phyloP scores from a whole-genome alignment of 1,284 basidiomycete genomes.

The Macrocystidia cucumis region DNA sequence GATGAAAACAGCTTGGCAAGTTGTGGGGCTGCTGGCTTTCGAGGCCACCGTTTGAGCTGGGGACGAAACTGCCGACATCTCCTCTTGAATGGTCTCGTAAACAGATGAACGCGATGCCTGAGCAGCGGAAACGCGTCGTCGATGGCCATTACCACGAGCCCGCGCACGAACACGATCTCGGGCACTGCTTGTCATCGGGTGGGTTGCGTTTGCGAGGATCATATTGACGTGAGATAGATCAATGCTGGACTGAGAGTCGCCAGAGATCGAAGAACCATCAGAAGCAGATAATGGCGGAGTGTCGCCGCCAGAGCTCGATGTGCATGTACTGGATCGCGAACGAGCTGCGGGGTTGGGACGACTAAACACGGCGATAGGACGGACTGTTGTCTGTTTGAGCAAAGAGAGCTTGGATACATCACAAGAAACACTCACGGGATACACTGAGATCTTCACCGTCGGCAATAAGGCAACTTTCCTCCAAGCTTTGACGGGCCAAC shows the following conservation, averaged over 20 bases:
- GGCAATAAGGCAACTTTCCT: conserved; percentile 53
- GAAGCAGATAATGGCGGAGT: conserved; percentile 64
- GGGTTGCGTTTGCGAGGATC: conserved; percentile 43
- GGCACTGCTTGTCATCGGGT: conserved; percentile 30
- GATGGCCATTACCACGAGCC: conserved; percentile 57
- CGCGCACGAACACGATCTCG: conserved; percentile 34
- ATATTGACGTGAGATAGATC: conserved; percentile 55
- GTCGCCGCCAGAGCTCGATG: conserved; percentile 54
- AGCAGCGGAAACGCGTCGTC: conserved; percentile 56
- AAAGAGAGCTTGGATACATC: conserved; percentile 3
- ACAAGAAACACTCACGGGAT: conserved; percentile 42
- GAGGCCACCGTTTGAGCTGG: conserved; percentile 21
- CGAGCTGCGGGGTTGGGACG: conserved; percentile 44
- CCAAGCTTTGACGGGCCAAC: conserved; percentile 57
- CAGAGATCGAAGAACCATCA: conserved; percentile 61
- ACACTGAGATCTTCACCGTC: conserved; percentile 54
- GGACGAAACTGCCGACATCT: conserved; percentile 36
- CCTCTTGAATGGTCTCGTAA: conserved; percentile 75
- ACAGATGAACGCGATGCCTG: conserved; percentile 59
- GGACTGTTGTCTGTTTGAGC: conserved; percentile 9
- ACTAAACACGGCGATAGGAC: conserved; percentile 44
- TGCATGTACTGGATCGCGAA: conserved; percentile 61
- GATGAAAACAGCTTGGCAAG: conserved; percentile 39
- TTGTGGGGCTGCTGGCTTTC: conserved; percentile 26
- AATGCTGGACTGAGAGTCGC: conserved; percentile 68